Conservation (phyloP, 2,329 filamentous ascomycete species). For the Thermoascus crustaceus region DNA sequence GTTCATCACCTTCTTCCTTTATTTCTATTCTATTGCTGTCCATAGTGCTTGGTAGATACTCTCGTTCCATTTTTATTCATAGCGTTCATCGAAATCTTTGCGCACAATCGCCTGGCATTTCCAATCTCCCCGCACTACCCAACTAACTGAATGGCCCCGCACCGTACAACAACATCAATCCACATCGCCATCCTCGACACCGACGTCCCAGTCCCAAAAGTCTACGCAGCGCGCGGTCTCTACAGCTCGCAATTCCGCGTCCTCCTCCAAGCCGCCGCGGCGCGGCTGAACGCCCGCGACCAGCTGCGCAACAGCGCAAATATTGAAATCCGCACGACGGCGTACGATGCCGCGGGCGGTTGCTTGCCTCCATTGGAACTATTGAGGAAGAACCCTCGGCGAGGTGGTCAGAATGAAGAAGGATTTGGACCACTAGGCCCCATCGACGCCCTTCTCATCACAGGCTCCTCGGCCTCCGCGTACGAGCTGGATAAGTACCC, state of each 20-base stretch:
- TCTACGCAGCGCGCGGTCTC: slow-evolving; percentile 25
- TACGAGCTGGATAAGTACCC: slow-evolving; percentile 19
- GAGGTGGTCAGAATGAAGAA: neutral
- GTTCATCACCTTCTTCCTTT: too few species aligned
- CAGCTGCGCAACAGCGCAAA: slow-evolving; percentile 5
- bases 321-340: slow-evolving; percentile 20
- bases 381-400: slow-evolving; percentile 12
- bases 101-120: too few species aligned
- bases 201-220: slow-evolving; percentile 25
- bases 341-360: slow-evolving; percentile 27
- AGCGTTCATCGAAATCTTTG: too few species aligned
- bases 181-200: slow-evolving; percentile 30
- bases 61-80: too few species aligned
- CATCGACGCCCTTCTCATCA: slow-evolving; percentile 26
- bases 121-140: too few species aligned
- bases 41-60: too few species aligned
- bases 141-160: slow-evolving; percentile 7
- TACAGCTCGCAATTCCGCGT: slow-evolving; percentile 29
- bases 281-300: slow-evolving; percentile 15
- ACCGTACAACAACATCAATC: too few species aligned
- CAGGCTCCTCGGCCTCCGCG: slow-evolving; percentile 21
- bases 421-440: slow-evolving; percentile 4
- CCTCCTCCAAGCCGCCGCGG: slow-evolving; percentile 23
- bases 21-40: too few species aligned
- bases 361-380: slow-evolving; percentile 17